Evolutionary conservation across 1,284 basidiomycete genomes (phyloP), one percentile per base, ranked within the genome.

Genomic region (Rugosomyces carneus): DNA sequence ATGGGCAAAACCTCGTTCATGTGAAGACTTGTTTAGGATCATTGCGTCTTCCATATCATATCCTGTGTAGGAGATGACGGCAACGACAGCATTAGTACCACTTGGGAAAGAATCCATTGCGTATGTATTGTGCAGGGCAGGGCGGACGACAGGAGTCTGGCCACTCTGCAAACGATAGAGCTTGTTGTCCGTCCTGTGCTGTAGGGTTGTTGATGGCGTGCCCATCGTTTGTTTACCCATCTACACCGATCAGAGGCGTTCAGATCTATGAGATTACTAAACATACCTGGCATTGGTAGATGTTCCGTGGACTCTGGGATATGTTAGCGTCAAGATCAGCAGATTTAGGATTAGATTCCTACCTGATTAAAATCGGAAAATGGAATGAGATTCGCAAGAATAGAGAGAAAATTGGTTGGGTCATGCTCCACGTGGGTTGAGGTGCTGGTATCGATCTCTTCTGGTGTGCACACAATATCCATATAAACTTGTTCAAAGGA

Each of bases 181-280:
- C 70, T 99, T 99, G 76, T 99, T 99, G 70, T 99, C 96, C 10
- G 96, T 99, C 52, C 96, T 79, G 59, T 93, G 89, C 57, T 80
- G 78, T 23, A 98, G 65, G 2, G 93, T 89, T 1, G 93, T 97
- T 24, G 92, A 86, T 0, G 96, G 95, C 23, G 96, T 99, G 32
- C 96, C 96, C 96, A 99, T 99, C 1, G 92, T 90, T 78, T 99
- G 96, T 75, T 99, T 99, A 68, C 93, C 93, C 96, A 99, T 99
- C 85, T 98, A 55, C 21, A 37, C 16, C 20, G 35, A 29, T 44
- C 19, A 51, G 44, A 44, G 37, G 47, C 42, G 38, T 29, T 32
- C 29, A 18, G n/a, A 34, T 5, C 16, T n/a, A 8, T 50, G 19
- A 40, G 4, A 26, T 29, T 36, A 36, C 40, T 40, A 3, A 4